phyloP scores from a whole-genome alignment of 164 flowering plant species.

The Dillenia turbinata region DNA sequence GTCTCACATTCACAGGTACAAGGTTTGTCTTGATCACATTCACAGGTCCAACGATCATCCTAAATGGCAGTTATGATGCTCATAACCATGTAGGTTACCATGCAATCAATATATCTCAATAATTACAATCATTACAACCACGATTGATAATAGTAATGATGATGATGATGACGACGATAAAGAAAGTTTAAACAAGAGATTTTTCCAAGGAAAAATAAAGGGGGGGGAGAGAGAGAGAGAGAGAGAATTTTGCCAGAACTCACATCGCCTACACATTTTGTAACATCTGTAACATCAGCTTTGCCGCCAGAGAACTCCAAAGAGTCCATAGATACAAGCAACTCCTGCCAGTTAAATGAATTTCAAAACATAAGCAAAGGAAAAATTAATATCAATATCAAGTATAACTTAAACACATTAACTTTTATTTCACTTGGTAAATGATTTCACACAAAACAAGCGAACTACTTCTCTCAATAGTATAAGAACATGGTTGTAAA shows the following conservation, averaged over 20 bases:
- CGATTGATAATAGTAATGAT: too few relatives aligned
- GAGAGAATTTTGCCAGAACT: conserved; percentile 27
- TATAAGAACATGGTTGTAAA: not conserved
- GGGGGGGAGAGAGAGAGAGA: not conserved
- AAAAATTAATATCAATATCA: not conserved
- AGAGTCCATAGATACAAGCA: conserved; percentile 54
- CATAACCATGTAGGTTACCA: too few relatives aligned
- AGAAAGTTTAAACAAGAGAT: too few relatives aligned
- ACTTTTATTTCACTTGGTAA: not conserved
- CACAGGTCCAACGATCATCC: too few relatives aligned
- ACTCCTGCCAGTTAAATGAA: conserved; percentile 45
- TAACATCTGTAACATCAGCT: conserved; percentile 73
- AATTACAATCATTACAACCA: too few relatives aligned
- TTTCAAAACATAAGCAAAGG: not conserved
- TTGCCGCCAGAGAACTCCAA: conserved; percentile 71
- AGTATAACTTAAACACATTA: not conserved
- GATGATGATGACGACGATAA: too few relatives aligned
- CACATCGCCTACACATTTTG: conserved; percentile 86
- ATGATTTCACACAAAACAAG: not conserved
- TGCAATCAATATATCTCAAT: too few relatives aligned
- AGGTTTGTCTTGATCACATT: too few relatives aligned
- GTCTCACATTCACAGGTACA: too few relatives aligned
- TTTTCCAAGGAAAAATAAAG: too few relatives aligned
- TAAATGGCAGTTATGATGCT: too few relatives aligned
- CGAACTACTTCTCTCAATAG: not conserved